Base-by-base conservation (phyloP, 2,329 filamentous ascomycete species). In the Trichoderma sp. region DNA sequence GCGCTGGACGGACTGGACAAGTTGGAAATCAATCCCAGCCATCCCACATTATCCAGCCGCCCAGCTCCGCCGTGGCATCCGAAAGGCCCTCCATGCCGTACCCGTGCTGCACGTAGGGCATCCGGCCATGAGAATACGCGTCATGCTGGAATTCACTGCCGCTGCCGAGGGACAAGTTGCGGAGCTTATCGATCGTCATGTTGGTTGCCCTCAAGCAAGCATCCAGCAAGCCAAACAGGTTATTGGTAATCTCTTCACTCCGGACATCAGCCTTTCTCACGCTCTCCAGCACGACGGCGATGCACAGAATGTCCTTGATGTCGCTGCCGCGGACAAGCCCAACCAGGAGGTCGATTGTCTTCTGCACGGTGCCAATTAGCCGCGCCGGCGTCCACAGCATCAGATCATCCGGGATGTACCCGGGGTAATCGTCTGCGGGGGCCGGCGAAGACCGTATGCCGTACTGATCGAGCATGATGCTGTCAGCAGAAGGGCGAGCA, bases 281-380 rank as follows among this genome's bases (percentile, higher is more conserved):
- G 10, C 79, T 81, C 68, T 83, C 77, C 58, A 86, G 75, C 32
- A 84, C 83, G 1, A 84, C 77, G 3, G 80, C 76, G n/a, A 86
- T 74, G 48, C 80, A 81, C 8, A 86, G 73, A 12, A 86, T 80
- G 64, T 86, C 84, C 73, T 84, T 83, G 25, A 84, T 74, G 65
- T 86, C 84, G 42, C 80, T 80, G n/a, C 81, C 81, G 50, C 80
- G 82, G 50, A 85, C 82, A 68, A 82, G 78, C 50, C 75, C 77
- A 42, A 83, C 78, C 54, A 85, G 77, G 13, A 80, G 76, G 29
- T 84, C 81, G 15, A 86, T 71, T 3, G 81, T 79, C 66, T 80
- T 83, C 71, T 85, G 81, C 5, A 86, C 84, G 5, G 79, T 82
- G 56, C 71, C 72, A 53, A 81, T 77, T 32, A 84, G 76, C 15